These are phyloP conservation scores for Aspergillus indologenus DNA, from an alignment of 495 filamentous ascomycete genomes.

Conservation along the genomic window DNA sequence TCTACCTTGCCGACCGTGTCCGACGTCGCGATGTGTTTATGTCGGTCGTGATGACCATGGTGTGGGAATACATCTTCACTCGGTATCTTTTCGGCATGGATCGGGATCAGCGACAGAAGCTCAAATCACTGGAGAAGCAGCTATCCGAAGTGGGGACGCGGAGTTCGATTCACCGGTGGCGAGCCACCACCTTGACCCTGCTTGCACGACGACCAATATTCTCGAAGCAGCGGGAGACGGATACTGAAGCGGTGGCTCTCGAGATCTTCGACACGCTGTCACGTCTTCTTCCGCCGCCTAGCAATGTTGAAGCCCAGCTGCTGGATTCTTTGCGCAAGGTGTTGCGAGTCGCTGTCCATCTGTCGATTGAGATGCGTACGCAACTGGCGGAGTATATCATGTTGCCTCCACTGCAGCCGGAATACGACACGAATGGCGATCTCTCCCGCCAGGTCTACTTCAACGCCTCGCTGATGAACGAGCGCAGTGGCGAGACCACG, in stretches of 20 bases:
- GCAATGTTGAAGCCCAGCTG: slow-evolving; percentile 68
- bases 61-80: slow-evolving; percentile 97
- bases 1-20: slow-evolving; percentile 80
- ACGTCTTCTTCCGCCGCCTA: slow-evolving; percentile 79
- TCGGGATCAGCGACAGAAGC: slow-evolving; percentile 91
- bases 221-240: slow-evolving; percentile 68
- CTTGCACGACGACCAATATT: slow-evolving; percentile 75
- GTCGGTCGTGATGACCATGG: slow-evolving; percentile 95
- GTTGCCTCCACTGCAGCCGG: slow-evolving; percentile 91
- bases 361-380: slow-evolving; percentile 94
- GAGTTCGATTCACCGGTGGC: slow-evolving; percentile 89
- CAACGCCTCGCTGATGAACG: slow-evolving; percentile 90
- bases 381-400: slow-evolving; percentile 96
- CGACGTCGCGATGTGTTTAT: slow-evolving; percentile 89
- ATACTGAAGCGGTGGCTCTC: slow-evolving; percentile 84
- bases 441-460: slow-evolving; percentile 77
- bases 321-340: slow-evolving; percentile 79
- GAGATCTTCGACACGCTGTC: slow-evolving; percentile 78
- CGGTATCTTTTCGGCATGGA: slow-evolving; percentile 98
- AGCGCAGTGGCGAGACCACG: slow-evolving; percentile 66
- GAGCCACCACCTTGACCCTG: slow-evolving; percentile 86
- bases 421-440: slow-evolving; percentile 91
- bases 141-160: slow-evolving; percentile 81
- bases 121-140: slow-evolving; percentile 88
- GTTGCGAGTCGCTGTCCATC: slow-evolving; percentile 73